Conservation (phyloP, 805 yeast species). For the Saccharomycopsis fodiens region DNA sequence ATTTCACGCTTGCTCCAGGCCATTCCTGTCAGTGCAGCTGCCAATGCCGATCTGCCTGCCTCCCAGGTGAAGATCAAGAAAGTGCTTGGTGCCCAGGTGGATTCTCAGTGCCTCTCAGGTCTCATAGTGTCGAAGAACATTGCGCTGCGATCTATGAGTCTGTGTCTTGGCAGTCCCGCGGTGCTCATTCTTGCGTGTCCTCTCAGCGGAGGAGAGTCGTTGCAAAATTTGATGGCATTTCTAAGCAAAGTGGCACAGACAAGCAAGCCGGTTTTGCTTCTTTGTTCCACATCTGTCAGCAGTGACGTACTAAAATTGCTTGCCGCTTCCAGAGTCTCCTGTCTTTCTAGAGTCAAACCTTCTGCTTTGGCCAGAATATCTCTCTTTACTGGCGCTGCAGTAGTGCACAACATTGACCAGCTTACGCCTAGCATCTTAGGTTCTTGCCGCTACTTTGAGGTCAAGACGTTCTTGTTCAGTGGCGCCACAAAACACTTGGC, state of each 20-base stretch:
- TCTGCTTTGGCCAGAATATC: conserved; percentile 75
- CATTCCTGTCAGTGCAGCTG: conserved; percentile 53
- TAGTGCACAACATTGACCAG: conserved; percentile 79
- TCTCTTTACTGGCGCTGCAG: conserved; percentile 73
- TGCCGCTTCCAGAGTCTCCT: conserved; percentile 70
- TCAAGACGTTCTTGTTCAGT: conserved; percentile 53
- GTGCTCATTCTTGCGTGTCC: conserved; percentile 78
- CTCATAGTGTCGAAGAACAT: conserved; percentile 75
- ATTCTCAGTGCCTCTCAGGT: conserved; percentile 65
- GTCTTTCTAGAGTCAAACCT: conserved; percentile 72
- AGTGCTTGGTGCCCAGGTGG: conserved; percentile 69
- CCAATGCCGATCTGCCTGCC: conserved; percentile 56
- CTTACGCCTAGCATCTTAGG: conserved; percentile 72
- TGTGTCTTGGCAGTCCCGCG: conserved; percentile 54
- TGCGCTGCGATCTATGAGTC: conserved; percentile 74
- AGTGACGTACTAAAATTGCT: conserved; percentile 72
- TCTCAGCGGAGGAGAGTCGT: no score
- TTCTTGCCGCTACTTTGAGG: conserved; percentile 62
- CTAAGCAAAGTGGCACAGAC: no score
- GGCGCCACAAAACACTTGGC: conserved; percentile 60
- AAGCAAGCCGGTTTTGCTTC: conserved; percentile 64
- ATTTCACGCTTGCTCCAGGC: conserved; percentile 44
- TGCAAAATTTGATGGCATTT: conserved; percentile 73
- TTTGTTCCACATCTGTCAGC: conserved; percentile 75
- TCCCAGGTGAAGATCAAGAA: conserved; percentile 79